Conservation (phyloP, 331 rosid genomes). For the Pyrus hybrid region DNA sequence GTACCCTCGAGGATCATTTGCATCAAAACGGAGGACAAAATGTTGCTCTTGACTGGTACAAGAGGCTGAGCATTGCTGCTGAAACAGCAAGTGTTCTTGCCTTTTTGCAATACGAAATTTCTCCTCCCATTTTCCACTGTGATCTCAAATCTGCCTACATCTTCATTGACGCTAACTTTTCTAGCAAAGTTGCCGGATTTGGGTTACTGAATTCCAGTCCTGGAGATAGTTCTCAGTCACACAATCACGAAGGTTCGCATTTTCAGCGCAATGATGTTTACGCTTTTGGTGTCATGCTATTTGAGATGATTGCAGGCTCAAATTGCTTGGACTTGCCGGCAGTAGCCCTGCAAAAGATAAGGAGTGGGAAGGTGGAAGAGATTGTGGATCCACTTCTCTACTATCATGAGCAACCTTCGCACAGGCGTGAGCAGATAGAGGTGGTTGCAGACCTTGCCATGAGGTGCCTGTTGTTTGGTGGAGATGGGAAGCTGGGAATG, state of each 20-base stretch:
- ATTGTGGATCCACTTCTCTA: slow-evolving; percentile 68
- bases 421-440: slow-evolving; percentile 60
- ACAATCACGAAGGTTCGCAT: slow-evolving; percentile 16
- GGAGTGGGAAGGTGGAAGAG: slow-evolving; percentile 72
- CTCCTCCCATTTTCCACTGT: slow-evolving; percentile 79
- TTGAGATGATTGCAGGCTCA: slow-evolving; percentile 77
- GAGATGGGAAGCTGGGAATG: slow-evolving; percentile 77
- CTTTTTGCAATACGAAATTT: slow-evolving; percentile 56
- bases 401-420: slow-evolving; percentile 56
- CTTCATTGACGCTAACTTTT: slow-evolving; percentile 50
- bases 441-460: slow-evolving; percentile 85
- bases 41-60: slow-evolving; percentile 60
- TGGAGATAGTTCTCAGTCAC: slow-evolving; percentile 19
- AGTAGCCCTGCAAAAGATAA: slow-evolving; percentile 50
- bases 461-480: slow-evolving; percentile 75
- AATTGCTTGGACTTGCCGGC: slow-evolving; percentile 49
- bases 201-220: slow-evolving; percentile 27
- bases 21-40: slow-evolving; percentile 38
- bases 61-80: slow-evolving; percentile 62
- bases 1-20: slow-evolving; percentile 70
- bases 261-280: slow-evolving; percentile 60
- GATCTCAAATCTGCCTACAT: slow-evolving; percentile 59
- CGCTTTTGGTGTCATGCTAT: slow-evolving; percentile 69
- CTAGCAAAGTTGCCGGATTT: slow-evolving; percentile 66
- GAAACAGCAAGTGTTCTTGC: slow-evolving; percentile 70